phyloP scores from a whole-genome alignment of 2,329 filamentous ascomycete genomes.

The Aspergillus cejpii region DNA sequence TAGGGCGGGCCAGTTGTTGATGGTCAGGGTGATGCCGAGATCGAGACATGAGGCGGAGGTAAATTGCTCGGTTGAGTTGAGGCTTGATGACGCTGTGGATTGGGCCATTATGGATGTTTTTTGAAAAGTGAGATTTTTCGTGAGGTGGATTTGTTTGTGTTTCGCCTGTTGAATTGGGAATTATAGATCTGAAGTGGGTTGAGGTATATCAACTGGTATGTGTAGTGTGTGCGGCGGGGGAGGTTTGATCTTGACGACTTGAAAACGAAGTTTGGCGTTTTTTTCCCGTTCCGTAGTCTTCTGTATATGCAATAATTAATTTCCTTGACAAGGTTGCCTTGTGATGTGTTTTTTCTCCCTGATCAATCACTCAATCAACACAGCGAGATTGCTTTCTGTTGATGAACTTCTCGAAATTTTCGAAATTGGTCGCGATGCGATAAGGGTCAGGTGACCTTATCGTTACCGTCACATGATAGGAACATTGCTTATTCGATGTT shows the following conservation, averaged over 20 bases:
- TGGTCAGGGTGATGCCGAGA: slow-evolving; percentile 73
- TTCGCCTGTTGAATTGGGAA: neutral
- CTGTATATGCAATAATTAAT: too few species aligned
- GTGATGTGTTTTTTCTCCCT: neutral
- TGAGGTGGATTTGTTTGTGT: neutral
- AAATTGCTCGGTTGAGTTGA: slow-evolving; percentile 5
- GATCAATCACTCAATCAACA: too few species aligned
- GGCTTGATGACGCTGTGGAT: slow-evolving; percentile 10
- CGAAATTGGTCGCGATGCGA: neutral
- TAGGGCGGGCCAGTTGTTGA: slow-evolving; percentile 84
- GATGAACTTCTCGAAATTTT: neutral
- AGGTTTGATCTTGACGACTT: neutral
- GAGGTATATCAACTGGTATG: too few species aligned
- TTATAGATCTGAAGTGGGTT: too few species aligned
- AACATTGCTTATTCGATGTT: too few species aligned
- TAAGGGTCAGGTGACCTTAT: neutral
- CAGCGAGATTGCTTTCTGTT: too few species aligned
- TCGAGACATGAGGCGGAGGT: slow-evolving; percentile 65
- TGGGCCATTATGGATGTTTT: slow-evolving; percentile 17
- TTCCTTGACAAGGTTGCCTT: too few species aligned
- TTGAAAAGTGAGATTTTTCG: slow-evolving; percentile 8
- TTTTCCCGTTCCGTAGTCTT: too few species aligned
- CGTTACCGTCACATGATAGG: too few species aligned
- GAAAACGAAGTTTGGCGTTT: neutral
- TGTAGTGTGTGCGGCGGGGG: neutral